Evolutionary conservation across 2,329 filamentous ascomycete species (phyloP).

Genomic region (Rhynchosporium agropyri): DNA sequence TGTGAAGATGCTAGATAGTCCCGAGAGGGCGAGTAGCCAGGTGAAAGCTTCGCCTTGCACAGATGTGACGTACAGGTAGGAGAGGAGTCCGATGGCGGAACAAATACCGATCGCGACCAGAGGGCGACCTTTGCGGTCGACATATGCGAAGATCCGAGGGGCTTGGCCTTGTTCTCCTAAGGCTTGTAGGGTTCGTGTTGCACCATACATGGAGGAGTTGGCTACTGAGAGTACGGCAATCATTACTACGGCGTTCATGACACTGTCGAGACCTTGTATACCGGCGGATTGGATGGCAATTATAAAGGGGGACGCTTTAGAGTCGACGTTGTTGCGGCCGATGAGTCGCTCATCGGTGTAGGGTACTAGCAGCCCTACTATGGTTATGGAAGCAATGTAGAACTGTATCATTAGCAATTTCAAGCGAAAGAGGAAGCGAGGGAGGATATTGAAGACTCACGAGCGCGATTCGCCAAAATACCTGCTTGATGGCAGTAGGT

Average conservation of each 20-base stretch:
- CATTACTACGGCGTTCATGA: slow-evolving; percentile 94
- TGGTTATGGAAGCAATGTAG: slow-evolving; percentile 79
- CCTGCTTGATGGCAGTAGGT: slow-evolving; percentile 86
- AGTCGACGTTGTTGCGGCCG: slow-evolving; percentile 60
- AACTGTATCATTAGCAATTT: slow-evolving; percentile 51
- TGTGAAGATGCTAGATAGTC: slow-evolving; percentile 74
- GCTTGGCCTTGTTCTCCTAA: slow-evolving; percentile 87
- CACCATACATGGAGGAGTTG: slow-evolving; percentile 90
- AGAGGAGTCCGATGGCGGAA: slow-evolving; percentile 68
- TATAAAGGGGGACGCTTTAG: slow-evolving; percentile 85
- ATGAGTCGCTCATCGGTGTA: slow-evolving; percentile 69
- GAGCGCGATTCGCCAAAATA: slow-evolving; percentile 93
- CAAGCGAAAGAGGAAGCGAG: slow-evolving; percentile 57
- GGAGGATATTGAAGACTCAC: slow-evolving; percentile 45
- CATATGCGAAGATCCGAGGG: slow-evolving; percentile 74
- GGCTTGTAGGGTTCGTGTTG: slow-evolving; percentile 84
- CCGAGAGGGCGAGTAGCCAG: slow-evolving; percentile 79
- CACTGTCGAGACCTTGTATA: slow-evolving; percentile 76
- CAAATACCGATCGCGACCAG: slow-evolving; percentile 71
- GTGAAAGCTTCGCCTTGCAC: slow-evolving; percentile 63
- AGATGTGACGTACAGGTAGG: slow-evolving; percentile 71
- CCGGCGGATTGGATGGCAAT: slow-evolving; percentile 87
- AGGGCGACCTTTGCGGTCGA: slow-evolving; percentile 80
- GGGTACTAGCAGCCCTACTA: slow-evolving; percentile 82
- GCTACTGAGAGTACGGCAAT: slow-evolving; percentile 88